These are phyloP conservation scores for Zygoascus sp. DNA, from an alignment of 1,139 yeast species.

Conservation along the genomic window DNA sequence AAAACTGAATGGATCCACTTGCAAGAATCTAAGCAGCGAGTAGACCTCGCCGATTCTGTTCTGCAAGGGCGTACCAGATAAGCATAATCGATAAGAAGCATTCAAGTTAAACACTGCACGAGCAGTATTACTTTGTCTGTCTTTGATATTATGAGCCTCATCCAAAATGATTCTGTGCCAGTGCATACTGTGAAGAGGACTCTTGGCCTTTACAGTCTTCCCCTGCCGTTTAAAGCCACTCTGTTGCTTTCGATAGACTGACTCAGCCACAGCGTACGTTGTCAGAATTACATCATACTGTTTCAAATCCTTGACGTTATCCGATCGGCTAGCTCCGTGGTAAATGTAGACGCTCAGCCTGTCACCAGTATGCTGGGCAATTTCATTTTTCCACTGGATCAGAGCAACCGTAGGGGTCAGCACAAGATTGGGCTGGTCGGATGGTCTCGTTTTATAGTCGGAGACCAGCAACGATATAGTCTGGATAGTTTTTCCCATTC, in stretches of 20 bases:
- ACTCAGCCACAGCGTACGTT: slow-evolving; percentile 86
- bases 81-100: slow-evolving; percentile 78
- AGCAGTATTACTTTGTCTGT: slow-evolving; percentile 87
- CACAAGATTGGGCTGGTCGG: slow-evolving; percentile 68
- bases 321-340: slow-evolving; percentile 80
- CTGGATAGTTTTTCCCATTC: slow-evolving; percentile 98
- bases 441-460: slow-evolving; percentile 39
- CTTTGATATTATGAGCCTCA: slow-evolving; percentile 97
- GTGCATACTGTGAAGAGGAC: slow-evolving; percentile 66
- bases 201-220: slow-evolving; percentile 67
- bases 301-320: slow-evolving; percentile 49
- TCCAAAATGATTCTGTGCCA: slow-evolving; percentile 89
- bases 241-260: slow-evolving; percentile 74
- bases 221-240: slow-evolving; percentile 75
- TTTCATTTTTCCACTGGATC: slow-evolving; percentile 97
- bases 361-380: slow-evolving; percentile 74
- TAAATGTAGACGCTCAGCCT: slow-evolving; percentile 61
- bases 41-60: slow-evolving; percentile 95
- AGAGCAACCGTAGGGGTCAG: slow-evolving; percentile 97
- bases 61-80: slow-evolving; percentile 94
- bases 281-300: slow-evolving; percentile 81
- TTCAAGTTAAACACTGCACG: slow-evolving; percentile 75
- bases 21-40: slow-evolving; percentile 78
- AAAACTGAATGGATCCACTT: slow-evolving; percentile 77
- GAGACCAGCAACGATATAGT: slow-evolving; percentile 80